A percentile compares a stretch with the other conserved stretches of the same genome.
phyloP scores from a whole-genome alignment of 225 moss, liverwort and hornwort genomes.

The Bryum argenteum region DNA sequence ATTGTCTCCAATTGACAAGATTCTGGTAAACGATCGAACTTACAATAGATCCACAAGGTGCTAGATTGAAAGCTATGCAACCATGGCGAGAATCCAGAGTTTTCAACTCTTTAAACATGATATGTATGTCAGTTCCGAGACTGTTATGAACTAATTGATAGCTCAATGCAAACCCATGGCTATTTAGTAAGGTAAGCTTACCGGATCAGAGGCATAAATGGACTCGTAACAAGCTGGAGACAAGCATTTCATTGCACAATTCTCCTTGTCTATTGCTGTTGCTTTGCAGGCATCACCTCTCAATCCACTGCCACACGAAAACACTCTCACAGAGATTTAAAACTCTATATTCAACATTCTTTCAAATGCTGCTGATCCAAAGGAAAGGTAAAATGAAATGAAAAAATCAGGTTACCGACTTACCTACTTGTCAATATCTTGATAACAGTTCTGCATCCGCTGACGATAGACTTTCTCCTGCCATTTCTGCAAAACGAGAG shows the following conservation, averaged over 20 bases:
- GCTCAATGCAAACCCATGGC: neutral
- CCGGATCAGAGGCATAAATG: conserved; percentile 73
- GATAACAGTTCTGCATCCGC: conserved; percentile 44
- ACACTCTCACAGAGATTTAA: too few relatives aligned
- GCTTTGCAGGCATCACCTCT: conserved; percentile 55
- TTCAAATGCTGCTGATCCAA: neutral
- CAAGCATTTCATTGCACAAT: conserved; percentile 79
- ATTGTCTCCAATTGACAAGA: conserved; percentile 10
- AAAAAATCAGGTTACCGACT: conserved; percentile 31
- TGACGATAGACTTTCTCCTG: conserved; percentile 58
- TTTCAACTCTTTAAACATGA: too few relatives aligned
- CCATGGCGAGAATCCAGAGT: too few relatives aligned
- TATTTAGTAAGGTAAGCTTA: conserved; percentile 29
- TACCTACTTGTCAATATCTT: conserved; percentile 63
- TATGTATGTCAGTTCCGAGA: too few relatives aligned
- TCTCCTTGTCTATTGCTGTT: conserved; percentile 60
- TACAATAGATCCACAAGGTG: neutral
- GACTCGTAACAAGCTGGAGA: conserved; percentile 68
- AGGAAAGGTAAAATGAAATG: neutral
- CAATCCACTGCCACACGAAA: conserved; percentile 44
- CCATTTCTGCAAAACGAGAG: conserved; percentile 51
- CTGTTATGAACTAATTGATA: neutral
- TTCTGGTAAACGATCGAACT: too few relatives aligned
- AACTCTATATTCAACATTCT: too few relatives aligned
- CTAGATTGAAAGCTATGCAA: too few relatives aligned